Base-by-base conservation (phyloP, 2,329 filamentous ascomycete species). In the Diaporthe amygdali region DNA sequence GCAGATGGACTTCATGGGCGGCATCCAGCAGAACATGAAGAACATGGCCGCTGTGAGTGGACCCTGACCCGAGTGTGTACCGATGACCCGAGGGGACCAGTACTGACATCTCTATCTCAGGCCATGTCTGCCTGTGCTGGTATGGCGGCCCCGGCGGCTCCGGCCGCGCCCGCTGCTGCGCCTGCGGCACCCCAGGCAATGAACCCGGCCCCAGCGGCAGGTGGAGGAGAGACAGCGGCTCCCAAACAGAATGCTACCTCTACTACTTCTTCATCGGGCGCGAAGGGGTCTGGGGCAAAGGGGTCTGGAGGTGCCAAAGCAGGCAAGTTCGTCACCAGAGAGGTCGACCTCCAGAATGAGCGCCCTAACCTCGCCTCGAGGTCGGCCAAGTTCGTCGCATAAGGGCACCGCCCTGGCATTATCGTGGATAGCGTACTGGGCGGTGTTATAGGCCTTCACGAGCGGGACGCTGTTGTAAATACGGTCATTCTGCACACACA, bases 11-110 rank as follows among this genome's bases (percentile, higher is more conserved):
- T 76, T 76, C n/a, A n/a, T 46, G 4, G 72, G 68, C 7, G 75
- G 75, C 1, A 76, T 74, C 17, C 34, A 69, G 39, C 73, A 75
- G 73, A 76, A 76, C 41, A 47, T 71, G 68, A 71, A 70, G 66
- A 74, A 74, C 47, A 66, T 67, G 73, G 69, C 61, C 30, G 71
- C 69, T 47, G 73, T 74, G 44, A 67, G 73, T 66, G 22, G 12
- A 9, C 14, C 14, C 10, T 7, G 44, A 12, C 30, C 44, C 46
- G 44, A 37, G 10, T 22, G n/a, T 10, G 6, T n/a, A 2, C 34
- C 49, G 8, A 12, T 54, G 52, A 2, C n/a, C n/a, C 14, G 3
- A 12, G 32, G 52, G 55, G 32, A 30, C n/a, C 17, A 49, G 44
- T 56, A 68, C 37, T 70, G 14, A 71, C 22, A 1, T 17, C 5